A percentile compares a stretch with the other conserved stretches of the same genome.
These are phyloP conservation scores for Cystobasidium tubakii DNA, from an alignment of 768 basidiomycete species.

Conservation along the genomic window DNA sequence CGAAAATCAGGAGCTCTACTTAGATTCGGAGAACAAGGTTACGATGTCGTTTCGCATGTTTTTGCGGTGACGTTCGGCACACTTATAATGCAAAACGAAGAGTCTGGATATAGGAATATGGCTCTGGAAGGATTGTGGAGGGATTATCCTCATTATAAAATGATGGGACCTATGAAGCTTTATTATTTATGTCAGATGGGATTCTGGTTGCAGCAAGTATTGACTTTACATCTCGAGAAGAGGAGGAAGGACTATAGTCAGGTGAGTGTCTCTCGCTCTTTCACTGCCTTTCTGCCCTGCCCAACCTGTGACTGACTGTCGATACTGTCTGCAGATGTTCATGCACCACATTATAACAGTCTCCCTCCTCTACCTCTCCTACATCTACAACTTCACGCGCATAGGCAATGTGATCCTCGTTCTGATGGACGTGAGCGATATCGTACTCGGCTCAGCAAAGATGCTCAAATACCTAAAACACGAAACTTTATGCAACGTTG, in stretches of 20 bases:
- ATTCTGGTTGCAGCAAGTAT: constrained; percentile 80
- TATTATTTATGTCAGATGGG: constrained; percentile 44
- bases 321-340: constrained; percentile 56
- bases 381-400: constrained; percentile 75
- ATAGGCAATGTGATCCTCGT: constrained; percentile 84
- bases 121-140: constrained; percentile 66
- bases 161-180: constrained; percentile 61
- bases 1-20: constrained; percentile 55
- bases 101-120: constrained; percentile 46
- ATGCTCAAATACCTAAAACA: constrained; percentile 79
- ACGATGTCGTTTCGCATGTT: constrained; percentile 74
- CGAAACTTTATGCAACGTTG: constrained; percentile 60
- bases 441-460: constrained; percentile 88
- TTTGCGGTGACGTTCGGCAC: not conserved
- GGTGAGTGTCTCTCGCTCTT: constrained; percentile 56
- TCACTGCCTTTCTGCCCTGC: no score
- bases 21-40: constrained; percentile 93
- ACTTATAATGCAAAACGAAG: not conserved
- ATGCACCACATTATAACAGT: constrained; percentile 88
- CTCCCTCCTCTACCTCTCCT: constrained; percentile 67
- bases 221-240: constrained; percentile 88
- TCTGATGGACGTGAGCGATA: constrained; percentile 90
- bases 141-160: constrained; percentile 71
- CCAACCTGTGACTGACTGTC: not conserved
- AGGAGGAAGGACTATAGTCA: constrained; percentile 85